Evolutionary conservation across 1,139 yeast species (phyloP).

Genomic region (Debaryomyces subglobosus): DNA sequence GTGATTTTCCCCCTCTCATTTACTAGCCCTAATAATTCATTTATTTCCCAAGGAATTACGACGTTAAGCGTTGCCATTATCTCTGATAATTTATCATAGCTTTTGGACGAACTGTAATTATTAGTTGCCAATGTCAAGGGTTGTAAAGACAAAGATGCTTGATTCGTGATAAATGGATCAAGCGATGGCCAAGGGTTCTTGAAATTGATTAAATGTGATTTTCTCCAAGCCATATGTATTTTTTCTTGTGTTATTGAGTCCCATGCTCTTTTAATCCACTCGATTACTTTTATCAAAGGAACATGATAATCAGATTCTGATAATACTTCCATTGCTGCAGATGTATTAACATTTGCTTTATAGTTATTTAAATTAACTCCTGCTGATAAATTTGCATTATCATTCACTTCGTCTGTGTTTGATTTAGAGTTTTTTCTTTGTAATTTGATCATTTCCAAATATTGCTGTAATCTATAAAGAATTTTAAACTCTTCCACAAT

Average conservation of each 20-base stretch:
- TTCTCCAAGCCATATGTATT: conserved; percentile 57
- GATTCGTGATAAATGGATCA: conserved; percentile 12
- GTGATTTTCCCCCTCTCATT: conserved; percentile 61
- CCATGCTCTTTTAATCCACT: conserved; percentile 63
- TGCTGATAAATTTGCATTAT: not conserved
- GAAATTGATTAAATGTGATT: conserved; percentile 31
- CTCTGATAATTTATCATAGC: conserved; percentile 40
- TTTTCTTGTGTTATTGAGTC: conserved; percentile 47
- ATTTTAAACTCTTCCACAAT: conserved; percentile 64
- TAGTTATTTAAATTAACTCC: not conserved
- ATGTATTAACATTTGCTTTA: conserved; percentile 1
- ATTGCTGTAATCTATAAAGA: conserved; percentile 61
- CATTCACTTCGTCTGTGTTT: conserved; percentile 10
- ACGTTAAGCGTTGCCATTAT: conserved; percentile 50
- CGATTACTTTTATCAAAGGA: conserved; percentile 58
- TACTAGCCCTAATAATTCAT: conserved; percentile 56
- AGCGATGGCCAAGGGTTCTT: conserved; percentile 28
- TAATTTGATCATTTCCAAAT: conserved; percentile 50
- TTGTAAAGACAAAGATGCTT: conserved; percentile 14
- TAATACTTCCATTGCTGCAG: conserved; percentile 25
- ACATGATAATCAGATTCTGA: conserved; percentile 46
- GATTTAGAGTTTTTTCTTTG: conserved; percentile 32
- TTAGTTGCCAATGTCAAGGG: conserved; percentile 12
- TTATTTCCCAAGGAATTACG: conserved; percentile 60
- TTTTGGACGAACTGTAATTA: conserved; percentile 25